Conservation (phyloP, 495 filamentous ascomycete species). For the Paragyromitra xinjiangensis region DNA sequence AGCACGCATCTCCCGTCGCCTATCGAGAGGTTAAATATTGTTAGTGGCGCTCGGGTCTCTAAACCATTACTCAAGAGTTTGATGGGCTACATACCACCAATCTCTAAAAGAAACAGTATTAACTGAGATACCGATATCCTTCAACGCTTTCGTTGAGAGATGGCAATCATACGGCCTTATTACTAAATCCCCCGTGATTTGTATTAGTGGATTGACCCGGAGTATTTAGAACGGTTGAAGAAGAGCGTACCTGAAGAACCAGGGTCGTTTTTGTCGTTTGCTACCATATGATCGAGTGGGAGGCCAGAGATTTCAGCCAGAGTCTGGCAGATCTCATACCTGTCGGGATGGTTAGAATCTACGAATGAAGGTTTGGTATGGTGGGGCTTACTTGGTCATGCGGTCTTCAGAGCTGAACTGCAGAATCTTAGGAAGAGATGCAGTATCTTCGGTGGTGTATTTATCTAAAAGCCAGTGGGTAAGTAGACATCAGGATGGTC, state of each 20-base stretch:
- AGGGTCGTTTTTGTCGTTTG: slow-evolving; percentile 80
- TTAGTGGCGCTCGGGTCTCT: slow-evolving; percentile 11
- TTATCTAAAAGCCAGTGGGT: slow-evolving; percentile 28
- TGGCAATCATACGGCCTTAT: slow-evolving; percentile 86
- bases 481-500: not conserved
- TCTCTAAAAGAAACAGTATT: slow-evolving; percentile 76
- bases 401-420: slow-evolving; percentile 89
- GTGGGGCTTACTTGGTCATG: slow-evolving; percentile 71
- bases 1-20: slow-evolving; percentile 54
- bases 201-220: slow-evolving; percentile 20
- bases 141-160: slow-evolving; percentile 77
- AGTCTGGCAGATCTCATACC: slow-evolving; percentile 82
- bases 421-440: slow-evolving; percentile 72
- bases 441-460: slow-evolving; percentile 58
- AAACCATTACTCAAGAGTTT: not conserved
- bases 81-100: slow-evolving; percentile 77
- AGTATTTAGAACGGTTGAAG: not conserved
- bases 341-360: slow-evolving; percentile 19
- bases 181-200: slow-evolving; percentile 27
- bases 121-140: slow-evolving; percentile 79
- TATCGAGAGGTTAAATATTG: slow-evolving; percentile 14
- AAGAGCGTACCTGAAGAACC: slow-evolving; percentile 70
- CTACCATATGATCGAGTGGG: slow-evolving; percentile 72
- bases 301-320: slow-evolving; percentile 84
- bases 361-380: not conserved